Evolutionary conservation across 169 alveolate species (phyloP).

Genomic region (Cryptosporidium parvum): DNA sequence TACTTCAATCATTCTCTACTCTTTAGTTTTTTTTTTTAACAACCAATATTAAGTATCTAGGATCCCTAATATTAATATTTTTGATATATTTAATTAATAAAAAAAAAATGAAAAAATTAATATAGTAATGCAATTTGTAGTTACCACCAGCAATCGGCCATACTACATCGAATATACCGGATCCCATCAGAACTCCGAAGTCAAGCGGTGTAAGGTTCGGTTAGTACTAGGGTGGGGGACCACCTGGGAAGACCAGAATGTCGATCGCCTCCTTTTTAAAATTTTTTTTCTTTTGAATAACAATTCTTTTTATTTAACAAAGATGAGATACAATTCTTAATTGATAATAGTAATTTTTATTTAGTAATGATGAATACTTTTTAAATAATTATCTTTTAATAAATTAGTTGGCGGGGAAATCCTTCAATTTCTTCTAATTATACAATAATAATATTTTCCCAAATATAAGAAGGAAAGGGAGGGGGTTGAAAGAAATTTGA

Average conservation of each 20-base stretch:
- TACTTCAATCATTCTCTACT: too few relatives aligned
- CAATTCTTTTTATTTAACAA: neutral
- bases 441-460: too few relatives aligned
- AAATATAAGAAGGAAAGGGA: too few relatives aligned
- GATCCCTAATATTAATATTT: neutral
- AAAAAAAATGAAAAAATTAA: neutral
- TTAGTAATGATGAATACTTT: too few relatives aligned
- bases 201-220: conserved; percentile 90
- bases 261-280: conserved; percentile 79
- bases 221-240: conserved; percentile 92
- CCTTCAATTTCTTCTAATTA: too few relatives aligned
- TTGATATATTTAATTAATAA: neutral
- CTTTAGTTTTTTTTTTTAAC: too few relatives aligned
- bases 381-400: too few relatives aligned
- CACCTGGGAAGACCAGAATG: conserved; percentile 90
- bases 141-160: conserved; percentile 84
- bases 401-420: too few relatives aligned
- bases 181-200: conserved; percentile 93
- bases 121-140: neutral
- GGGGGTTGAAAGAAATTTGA: too few relatives aligned
- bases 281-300: neutral
- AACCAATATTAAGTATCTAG: neutral
- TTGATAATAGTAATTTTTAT: too few relatives aligned
- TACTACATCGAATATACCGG: conserved; percentile 90
- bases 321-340: too few relatives aligned